Base-by-base conservation (phyloP, 148 eudicot genomes). In the Selenicereus undatus region DNA sequence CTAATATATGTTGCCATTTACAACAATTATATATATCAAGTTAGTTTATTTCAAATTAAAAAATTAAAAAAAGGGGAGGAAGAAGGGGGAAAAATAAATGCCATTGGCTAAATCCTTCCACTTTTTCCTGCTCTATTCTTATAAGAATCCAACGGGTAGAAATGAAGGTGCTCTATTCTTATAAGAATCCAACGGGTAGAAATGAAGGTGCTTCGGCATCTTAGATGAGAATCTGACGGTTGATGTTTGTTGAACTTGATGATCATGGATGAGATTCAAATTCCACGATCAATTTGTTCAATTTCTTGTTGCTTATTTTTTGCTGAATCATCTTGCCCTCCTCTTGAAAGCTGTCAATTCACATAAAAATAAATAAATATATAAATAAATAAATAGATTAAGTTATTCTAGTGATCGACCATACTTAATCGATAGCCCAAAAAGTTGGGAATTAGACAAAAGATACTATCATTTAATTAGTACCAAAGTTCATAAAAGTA, bases 291-390 rank as follows among this genome's bases (percentile, higher is more conserved):
- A 90, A 64, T 73, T 88, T 83, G 80, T 87, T 90, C 85, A 91
- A 51, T 78, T 91, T 91, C 87, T 83, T 86, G 90, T 88, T 89
- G 87, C 89, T 91, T 21, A 91, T 84, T 79, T 79, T 87, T 82
- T 88, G 89, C 70, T 85, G 83, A 83, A 91, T 88, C 81, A 84
- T 79, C 81, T 78, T 83, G 78, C 27, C 83, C 11, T 83, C 89
- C 26, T 88, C 91, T 60, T 88, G 83, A 36, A 81, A 65, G 32
- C 91, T 91, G 87, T 43, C 14, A 74, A 77, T 7, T 2, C 54
- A 85, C 29, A 39, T 62, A 4, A 69, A 27, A 16, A 18, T 18
- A 62, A 65, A 27, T 14, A 26, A 8, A 51, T 32, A 27, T 9
- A 18, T 18, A 62, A 43, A 27, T 14, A 26, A 8, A 51, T 32